Conservation (phyloP, 192 early-diverging fungal species). For the Borealophlyctis nickersoniae region DNA sequence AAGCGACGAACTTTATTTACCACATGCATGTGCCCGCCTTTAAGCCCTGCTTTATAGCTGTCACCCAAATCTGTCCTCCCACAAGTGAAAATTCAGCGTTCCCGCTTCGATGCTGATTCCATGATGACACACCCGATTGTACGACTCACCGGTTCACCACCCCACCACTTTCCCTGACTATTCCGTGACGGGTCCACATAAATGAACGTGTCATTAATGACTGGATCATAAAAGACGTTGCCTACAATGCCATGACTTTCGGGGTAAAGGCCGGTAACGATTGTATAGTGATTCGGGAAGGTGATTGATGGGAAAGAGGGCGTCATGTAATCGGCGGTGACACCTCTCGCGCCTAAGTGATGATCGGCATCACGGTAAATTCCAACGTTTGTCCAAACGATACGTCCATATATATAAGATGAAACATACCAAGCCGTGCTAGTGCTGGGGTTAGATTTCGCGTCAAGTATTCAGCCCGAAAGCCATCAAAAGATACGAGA, state of each 20-base stretch:
- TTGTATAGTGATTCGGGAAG: slow-evolving; percentile 90
- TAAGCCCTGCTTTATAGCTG: slow-evolving; percentile 69
- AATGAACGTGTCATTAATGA: slow-evolving; percentile 67
- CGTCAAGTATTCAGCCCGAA: slow-evolving; percentile 78
- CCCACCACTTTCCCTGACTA: slow-evolving; percentile 78
- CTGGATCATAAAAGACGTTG: slow-evolving; percentile 79
- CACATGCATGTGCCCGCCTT: slow-evolving; percentile 81
- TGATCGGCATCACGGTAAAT: slow-evolving; percentile 2
- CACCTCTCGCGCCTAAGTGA: slow-evolving; percentile 39
- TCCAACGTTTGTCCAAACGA: not conserved
- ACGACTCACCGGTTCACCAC: slow-evolving; percentile 80
- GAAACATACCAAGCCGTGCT: slow-evolving; percentile 47
- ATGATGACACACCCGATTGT: slow-evolving; percentile 5
- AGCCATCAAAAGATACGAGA: slow-evolving; percentile 85
- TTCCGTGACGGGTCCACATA: slow-evolving; percentile 68
- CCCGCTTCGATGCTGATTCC: not conserved
- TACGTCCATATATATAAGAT: too few relatives aligned
- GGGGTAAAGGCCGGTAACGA: slow-evolving; percentile 91
- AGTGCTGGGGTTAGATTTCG: slow-evolving; percentile 71
- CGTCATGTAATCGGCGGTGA: slow-evolving; percentile 59
- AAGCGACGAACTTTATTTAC: slow-evolving; percentile 50
- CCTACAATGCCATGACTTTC: slow-evolving; percentile 89
- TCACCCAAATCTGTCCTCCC: slow-evolving; percentile 68
- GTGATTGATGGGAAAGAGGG: slow-evolving; percentile 78
- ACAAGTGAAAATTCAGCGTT: not conserved